Evolutionary conservation across 2,329 filamentous ascomycete species (phyloP).

Genomic region (Triangularia verruculosa): DNA sequence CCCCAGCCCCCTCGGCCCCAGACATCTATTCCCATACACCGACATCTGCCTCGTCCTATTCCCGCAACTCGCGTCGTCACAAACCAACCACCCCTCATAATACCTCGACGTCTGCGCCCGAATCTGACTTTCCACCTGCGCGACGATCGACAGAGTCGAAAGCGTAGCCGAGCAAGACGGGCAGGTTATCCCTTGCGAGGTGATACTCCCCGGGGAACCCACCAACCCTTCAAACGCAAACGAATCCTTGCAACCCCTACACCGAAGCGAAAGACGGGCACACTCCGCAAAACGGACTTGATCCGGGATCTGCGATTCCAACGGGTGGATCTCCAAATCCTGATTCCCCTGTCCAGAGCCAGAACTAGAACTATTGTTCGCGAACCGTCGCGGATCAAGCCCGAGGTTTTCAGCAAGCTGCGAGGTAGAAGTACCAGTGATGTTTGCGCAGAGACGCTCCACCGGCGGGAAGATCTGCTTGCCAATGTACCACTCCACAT

Average conservation of each 20-base stretch:
- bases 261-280: conserved; percentile 71
- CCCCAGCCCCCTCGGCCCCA: conserved; percentile 82
- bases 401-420: conserved; percentile 91
- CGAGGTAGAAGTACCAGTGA: conserved; percentile 84
- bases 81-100: conserved; percentile 89
- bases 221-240: conserved; percentile 75
- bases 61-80: conserved; percentile 83
- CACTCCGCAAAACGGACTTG: conserved; percentile 84
- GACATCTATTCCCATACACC: conserved; percentile 85
- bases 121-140: conserved; percentile 83
- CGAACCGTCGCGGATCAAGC: conserved; percentile 83
- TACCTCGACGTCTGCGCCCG: conserved; percentile 76
- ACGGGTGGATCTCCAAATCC: conserved; percentile 76
- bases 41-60: conserved; percentile 87
- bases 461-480: conserved; percentile 99
- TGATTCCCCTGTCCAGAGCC: conserved; percentile 47
- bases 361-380: conserved; percentile 40
- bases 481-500: conserved; percentile 96
- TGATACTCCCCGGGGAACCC: conserved; percentile 56
- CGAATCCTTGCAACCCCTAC: conserved; percentile 71
- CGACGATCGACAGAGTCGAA: conserved; percentile 69
- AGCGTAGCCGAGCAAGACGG: conserved; percentile 64
- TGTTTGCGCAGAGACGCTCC: conserved; percentile 94
- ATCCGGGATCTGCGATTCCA: conserved; percentile 93
- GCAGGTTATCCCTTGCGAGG: conserved; percentile 74